phyloP scores from a whole-genome alignment of 177 flowering plant genomes.

The Vitis hybrid region DNA sequence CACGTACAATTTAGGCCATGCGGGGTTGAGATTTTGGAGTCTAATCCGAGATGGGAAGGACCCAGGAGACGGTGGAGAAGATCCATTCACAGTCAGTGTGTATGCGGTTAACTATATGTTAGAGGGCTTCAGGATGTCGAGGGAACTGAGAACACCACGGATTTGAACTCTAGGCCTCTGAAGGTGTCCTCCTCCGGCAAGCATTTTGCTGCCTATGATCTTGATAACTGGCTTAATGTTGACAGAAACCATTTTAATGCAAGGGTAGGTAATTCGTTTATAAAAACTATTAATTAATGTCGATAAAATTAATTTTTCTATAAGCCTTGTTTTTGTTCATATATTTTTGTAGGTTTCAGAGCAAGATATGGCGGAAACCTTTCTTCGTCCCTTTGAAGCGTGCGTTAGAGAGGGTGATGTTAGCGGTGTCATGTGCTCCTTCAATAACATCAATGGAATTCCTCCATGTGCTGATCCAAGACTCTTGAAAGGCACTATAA shows the following conservation, averaged over 20 bases:
- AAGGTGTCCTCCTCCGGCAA: conserved; percentile 44
- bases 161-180: conserved; percentile 18
- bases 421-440: conserved; percentile 6
- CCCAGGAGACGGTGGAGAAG: conserved; percentile 37
- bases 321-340: too few relatives aligned
- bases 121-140: conserved; percentile 38
- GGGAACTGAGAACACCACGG: conserved; percentile 15
- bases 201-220: conserved; percentile 43
- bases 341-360: neutral
- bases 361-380: neutral
- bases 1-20: neutral
- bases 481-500: neutral
- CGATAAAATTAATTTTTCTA: too few relatives aligned
- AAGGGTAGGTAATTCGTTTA: conserved; percentile 13
- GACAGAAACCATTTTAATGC: conserved; percentile 40
- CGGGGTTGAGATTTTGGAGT: conserved; percentile 10
- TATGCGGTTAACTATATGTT: conserved; percentile 23
- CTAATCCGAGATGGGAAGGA: conserved; percentile 21
- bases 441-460: neutral
- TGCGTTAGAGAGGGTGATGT: conserved; percentile 1
- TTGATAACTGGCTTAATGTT: conserved; percentile 32
- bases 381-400: neutral
- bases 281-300: too few relatives aligned
- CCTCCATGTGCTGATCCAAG: neutral
- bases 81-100: conserved; percentile 21